Percentiles rank a stretch among this genome's conserved stretches.
phyloP scores from a whole-genome alignment of 495 filamentous ascomycete genomes.

The Darksidea phi region DNA sequence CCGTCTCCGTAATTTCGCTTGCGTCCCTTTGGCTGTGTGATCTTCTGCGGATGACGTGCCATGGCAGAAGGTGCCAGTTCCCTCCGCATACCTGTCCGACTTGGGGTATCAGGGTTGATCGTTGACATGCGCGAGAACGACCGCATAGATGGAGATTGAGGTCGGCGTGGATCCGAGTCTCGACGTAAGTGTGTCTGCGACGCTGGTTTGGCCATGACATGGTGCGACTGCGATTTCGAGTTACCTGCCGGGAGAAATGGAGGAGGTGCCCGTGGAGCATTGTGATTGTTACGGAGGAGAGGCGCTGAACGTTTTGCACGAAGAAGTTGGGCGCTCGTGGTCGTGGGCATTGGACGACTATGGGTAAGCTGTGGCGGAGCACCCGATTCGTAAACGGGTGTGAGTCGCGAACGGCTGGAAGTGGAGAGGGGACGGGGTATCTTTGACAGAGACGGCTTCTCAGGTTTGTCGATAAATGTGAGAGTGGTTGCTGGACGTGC shows the following conservation, averaged over 20 bases:
- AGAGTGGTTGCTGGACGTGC: constrained; percentile 74
- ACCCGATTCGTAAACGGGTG: constrained; percentile 90
- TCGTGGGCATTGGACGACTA: constrained; percentile 69
- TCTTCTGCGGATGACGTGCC: constrained; percentile 59
- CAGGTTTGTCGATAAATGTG: constrained; percentile 82
- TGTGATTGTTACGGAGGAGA: constrained; percentile 59
- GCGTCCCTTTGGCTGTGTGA: constrained; percentile 66
- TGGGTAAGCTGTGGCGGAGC: constrained; percentile 64
- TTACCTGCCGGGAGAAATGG: constrained; percentile 82
- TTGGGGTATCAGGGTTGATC: constrained; percentile 49
- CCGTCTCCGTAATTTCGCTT: constrained; percentile 86
- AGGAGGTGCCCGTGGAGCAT: constrained; percentile 50
- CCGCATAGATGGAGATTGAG: constrained; percentile 52
- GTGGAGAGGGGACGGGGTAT: constrained; percentile 56
- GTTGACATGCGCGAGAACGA: constrained; percentile 54
- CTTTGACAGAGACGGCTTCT: constrained; percentile 57
- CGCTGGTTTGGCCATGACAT: constrained; percentile 65
- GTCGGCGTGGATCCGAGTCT: constrained; percentile 63
- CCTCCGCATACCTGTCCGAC: constrained; percentile 38
- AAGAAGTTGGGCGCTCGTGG: constrained; percentile 70
- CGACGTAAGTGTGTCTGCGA: constrained; percentile 70
- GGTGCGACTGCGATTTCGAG: constrained; percentile 73
- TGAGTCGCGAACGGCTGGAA: constrained; percentile 72
- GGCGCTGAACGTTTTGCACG: constrained; percentile 87
- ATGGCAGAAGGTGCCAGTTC: constrained; percentile 47